Base-by-base conservation (phyloP, 1,139 yeast species). In the Debaryomyces udenii region DNA sequence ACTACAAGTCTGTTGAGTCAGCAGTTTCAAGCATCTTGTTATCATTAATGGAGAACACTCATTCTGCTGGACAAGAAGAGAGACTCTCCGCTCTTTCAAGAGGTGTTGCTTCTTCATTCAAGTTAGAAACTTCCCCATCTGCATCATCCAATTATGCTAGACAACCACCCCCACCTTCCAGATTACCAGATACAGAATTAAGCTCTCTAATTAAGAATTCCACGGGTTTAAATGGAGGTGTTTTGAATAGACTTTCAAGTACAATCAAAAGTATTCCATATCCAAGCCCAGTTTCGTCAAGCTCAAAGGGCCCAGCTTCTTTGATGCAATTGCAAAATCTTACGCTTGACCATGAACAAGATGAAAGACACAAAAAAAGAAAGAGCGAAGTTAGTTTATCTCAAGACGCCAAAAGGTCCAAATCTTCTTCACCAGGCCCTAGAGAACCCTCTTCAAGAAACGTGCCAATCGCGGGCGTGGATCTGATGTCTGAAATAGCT, bases 81-180 rank as follows among this genome's bases (percentile, higher is more conserved):
- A 52, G 68, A 27, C 48, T 68, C 11, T 50, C 66, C 2, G 63
- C 62, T 22, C 53, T 68, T 17, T 62, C 74, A 3, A 61, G 52
- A 42, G 72, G 74, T 1, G 44, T 57, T 5, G 43, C 47, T n/a
- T 40, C 42, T 15, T 23, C 35, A 4, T 35, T 42, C 11, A 42
- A 43, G 14, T 24, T 33, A 22, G 31, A 37, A n/a, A 31, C 39
- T 20, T 14, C 39, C 4, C 37, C 31, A 10, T 26, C 34, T 7
- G 11, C 23, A 15, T n/a, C 22, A 9, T 27, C 37, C 7, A 7
- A 23, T 3, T 22, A 22, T 26, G 30, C 33, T 27, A 37, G 27
- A 31, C 38, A 37, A 29, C 38, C 37, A 20, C 40, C 45, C 11
- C 59, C 14, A 14, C 59, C 14, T 55, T 61, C 58, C 48, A 58